Conservation (phyloP, 176 grass and related monocot genomes). For the Juncus inflexus region DNA sequence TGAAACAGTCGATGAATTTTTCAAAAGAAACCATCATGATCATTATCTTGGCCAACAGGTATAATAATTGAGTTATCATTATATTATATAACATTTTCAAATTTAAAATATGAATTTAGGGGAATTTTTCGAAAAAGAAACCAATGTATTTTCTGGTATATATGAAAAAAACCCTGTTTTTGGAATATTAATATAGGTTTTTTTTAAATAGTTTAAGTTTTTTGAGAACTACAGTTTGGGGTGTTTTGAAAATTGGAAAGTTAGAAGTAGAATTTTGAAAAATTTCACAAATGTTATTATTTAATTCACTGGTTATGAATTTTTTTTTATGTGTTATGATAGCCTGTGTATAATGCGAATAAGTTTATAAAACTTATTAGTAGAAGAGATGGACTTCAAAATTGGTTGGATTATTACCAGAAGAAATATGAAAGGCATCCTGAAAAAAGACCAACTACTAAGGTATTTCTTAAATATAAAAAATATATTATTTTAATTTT, state of each 20-base stretch:
- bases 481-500: neutral
- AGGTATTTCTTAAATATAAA: constrained; percentile 38
- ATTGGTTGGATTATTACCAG: constrained; percentile 90
- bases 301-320: neutral
- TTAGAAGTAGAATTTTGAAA: no score
- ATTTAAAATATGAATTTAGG: no score
- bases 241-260: no score
- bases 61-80: neutral
- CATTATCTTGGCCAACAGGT: constrained; percentile 98
- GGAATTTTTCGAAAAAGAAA: no score
- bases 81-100: no score
- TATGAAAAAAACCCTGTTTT: neutral
- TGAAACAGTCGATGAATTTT: constrained; percentile 89
- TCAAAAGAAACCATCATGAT: constrained; percentile 80
- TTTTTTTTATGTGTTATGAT: constrained; percentile 22
- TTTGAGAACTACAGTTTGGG: neutral
- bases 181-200: constrained; percentile 1
- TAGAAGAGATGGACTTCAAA: constrained; percentile 69
- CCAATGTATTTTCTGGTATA: no score
- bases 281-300: no score
- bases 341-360: constrained; percentile 98
- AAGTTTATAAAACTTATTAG: constrained; percentile 75
- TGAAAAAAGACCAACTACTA: constrained; percentile 54
- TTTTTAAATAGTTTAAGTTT: constrained; percentile 2
- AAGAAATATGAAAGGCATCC: constrained; percentile 88